A percentile compares a stretch with the other conserved stretches of the same genome.
Evolutionary conservation across 176 grass and related monocot species (phyloP).

Genomic region (Oryza punctata): DNA sequence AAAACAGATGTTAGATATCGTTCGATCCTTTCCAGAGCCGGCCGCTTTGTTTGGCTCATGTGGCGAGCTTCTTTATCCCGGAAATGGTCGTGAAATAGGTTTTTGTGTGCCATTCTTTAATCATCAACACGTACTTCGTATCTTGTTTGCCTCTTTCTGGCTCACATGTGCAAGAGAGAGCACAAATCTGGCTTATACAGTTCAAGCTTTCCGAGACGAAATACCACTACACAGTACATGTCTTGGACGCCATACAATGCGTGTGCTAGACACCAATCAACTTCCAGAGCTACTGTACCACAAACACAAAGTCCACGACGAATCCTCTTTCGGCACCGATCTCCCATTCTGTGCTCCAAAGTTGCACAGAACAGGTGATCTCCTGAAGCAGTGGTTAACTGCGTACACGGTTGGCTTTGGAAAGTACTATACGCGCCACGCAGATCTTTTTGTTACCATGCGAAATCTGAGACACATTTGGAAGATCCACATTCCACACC

Average conservation of each 20-base stretch:
- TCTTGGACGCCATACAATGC: background rate
- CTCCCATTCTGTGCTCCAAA: conserved; percentile 4
- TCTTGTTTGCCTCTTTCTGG: conserved; percentile 1
- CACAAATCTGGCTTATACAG: background rate
- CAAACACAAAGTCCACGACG: background rate
- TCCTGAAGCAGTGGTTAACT: background rate
- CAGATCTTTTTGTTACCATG: conserved; percentile 11
- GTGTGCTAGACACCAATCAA: background rate
- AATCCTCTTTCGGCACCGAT: conserved; percentile 32
- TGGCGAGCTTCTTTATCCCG: conserved; percentile 5
- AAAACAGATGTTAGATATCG: background rate
- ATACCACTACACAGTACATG: background rate
- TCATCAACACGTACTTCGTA: background rate
- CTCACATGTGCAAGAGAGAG: background rate
- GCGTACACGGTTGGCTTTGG: background rate
- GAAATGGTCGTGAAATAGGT: background rate
- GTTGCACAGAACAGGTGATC: background rate
- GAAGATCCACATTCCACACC: no score
- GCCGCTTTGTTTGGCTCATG: background rate
- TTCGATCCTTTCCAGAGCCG: background rate
- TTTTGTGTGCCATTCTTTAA: background rate
- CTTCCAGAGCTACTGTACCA: background rate
- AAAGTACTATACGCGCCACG: background rate
- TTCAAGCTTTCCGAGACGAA: background rate
- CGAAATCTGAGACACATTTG: conserved; percentile 11